These are phyloP conservation scores for Aegilops umbellulata DNA, from an alignment of 176 grass and related monocot species.

Conservation along the genomic window DNA sequence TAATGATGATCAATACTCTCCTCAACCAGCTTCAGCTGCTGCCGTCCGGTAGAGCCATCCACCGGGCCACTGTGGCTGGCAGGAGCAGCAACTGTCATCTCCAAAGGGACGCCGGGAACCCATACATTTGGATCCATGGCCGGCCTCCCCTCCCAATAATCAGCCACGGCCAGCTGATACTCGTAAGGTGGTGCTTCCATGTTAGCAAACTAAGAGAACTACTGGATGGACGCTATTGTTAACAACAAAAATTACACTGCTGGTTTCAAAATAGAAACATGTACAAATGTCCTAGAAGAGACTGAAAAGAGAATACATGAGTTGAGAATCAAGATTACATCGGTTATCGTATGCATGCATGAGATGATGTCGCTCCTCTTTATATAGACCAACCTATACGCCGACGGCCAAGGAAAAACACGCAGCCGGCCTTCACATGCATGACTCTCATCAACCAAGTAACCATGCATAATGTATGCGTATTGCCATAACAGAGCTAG, in stretches of 20 bases:
- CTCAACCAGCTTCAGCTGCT: neutral
- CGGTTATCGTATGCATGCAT: neutral
- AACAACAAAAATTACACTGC: too few species aligned
- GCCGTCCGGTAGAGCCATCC: neutral
- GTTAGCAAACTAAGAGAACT: neutral
- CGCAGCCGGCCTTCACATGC: neutral
- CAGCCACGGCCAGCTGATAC: neutral
- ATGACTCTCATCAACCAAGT: neutral
- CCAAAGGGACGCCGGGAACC: neutral
- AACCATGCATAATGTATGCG: neutral
- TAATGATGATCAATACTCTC: neutral
- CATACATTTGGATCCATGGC: neutral
- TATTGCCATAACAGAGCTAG: neutral
- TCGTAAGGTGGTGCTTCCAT: neutral
- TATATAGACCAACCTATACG: neutral
- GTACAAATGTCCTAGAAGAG: neutral
- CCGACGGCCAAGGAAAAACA: too few species aligned
- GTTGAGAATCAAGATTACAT: neutral
- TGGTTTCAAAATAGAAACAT: too few species aligned
- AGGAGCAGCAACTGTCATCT: conserved; percentile 9
- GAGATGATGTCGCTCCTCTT: neutral
- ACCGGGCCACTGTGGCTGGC: neutral
- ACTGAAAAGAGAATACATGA: neutral
- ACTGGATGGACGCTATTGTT: neutral
- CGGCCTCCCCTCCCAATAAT: neutral